Base-by-base conservation (phyloP, 139 green algal species). In the Closterium sp. region DNA sequence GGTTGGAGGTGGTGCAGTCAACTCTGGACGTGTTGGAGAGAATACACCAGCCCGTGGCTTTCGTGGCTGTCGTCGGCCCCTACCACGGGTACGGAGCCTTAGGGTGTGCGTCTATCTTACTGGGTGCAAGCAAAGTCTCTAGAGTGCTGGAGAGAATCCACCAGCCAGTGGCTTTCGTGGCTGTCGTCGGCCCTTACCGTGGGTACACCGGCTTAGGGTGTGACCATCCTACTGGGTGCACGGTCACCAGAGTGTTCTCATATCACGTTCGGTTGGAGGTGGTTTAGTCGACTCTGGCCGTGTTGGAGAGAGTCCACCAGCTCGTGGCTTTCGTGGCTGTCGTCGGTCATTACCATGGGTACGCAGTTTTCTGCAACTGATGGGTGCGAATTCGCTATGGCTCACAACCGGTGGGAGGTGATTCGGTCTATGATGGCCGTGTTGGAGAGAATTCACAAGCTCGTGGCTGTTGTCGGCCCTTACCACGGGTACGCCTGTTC, bases 401-500 rank as follows among this genome's bases (percentile, higher is more conserved):
- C n/a, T 32, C 83, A 86, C 31, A 10, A 34, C 25, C 83, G 30
- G 83, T 86, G 30, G n/a, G 83, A 86, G 31, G 83, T 86, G n/a
- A 28, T 34, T 86, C n/a, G 31, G 30, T 32, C n/a, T 16, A 33
- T 23, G 21, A 9, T 89, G 10, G 34, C 25, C 8, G 34, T 30
- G 30, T 33, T 89, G 32, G 85, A 38, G 30, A 21, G 30, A 33
- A 89, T 89, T 23, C 30, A 89, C 10, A 12, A 89, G 85, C 85
- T 89, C 30, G 85, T 89, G 33, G 33, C 85, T 2, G 32, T 89
- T 3, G 85, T 89, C 25, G 85, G 85, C 9, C 85, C 85, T 38
- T 89, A 89, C 85, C 85, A 89, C 34, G 85, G 85, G 85, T 89
- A 31, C 6, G n/a, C n/a, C n/a, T n/a, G n/a, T n/a, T n/a, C n/a